phyloP scores from a whole-genome alignment of 2,329 filamentous ascomycete species.

The Pyrenochaeta sp. region DNA sequence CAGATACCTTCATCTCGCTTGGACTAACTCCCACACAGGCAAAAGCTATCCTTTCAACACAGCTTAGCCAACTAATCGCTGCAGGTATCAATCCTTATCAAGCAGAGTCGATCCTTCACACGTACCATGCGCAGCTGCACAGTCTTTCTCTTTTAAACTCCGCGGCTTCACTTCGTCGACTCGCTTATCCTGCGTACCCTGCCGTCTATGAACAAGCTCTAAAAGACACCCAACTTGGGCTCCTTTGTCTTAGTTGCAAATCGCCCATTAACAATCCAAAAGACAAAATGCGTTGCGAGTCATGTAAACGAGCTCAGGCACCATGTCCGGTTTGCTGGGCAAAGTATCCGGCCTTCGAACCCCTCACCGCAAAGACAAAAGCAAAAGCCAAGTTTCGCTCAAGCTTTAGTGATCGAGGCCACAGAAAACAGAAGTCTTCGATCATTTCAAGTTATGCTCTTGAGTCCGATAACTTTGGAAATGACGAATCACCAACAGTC shows the following conservation, averaged over 20 bases:
- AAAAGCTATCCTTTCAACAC: slow-evolving; percentile 50
- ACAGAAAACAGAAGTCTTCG: slow-evolving; percentile 39
- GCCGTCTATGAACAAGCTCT: slow-evolving; percentile 66
- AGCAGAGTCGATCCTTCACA: slow-evolving; percentile 63
- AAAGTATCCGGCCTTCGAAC: slow-evolving; percentile 53
- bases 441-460: slow-evolving; percentile 20
- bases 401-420: slow-evolving; percentile 28
- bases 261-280: slow-evolving; percentile 63
- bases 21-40: slow-evolving; percentile 51
- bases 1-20: slow-evolving; percentile 49
- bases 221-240: slow-evolving; percentile 62
- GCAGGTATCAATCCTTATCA: slow-evolving; percentile 60
- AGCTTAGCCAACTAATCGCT: slow-evolving; percentile 51
- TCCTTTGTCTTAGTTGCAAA: slow-evolving; percentile 65
- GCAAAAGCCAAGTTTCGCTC: slow-evolving; percentile 33
- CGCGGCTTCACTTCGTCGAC: slow-evolving; percentile 65
- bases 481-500: slow-evolving; percentile 28
- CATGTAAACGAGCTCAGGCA: slow-evolving; percentile 55
- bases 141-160: slow-evolving; percentile 57
- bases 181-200: slow-evolving; percentile 64
- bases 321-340: slow-evolving; percentile 56
- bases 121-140: slow-evolving; percentile 66
- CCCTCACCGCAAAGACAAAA: slow-evolving; percentile 40
- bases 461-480: slow-evolving; percentile 18
- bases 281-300: slow-evolving; percentile 61